These are phyloP conservation scores for Ochetophila trinervis DNA, from an alignment of 306 rosid genomes.

Conservation along the genomic window DNA sequence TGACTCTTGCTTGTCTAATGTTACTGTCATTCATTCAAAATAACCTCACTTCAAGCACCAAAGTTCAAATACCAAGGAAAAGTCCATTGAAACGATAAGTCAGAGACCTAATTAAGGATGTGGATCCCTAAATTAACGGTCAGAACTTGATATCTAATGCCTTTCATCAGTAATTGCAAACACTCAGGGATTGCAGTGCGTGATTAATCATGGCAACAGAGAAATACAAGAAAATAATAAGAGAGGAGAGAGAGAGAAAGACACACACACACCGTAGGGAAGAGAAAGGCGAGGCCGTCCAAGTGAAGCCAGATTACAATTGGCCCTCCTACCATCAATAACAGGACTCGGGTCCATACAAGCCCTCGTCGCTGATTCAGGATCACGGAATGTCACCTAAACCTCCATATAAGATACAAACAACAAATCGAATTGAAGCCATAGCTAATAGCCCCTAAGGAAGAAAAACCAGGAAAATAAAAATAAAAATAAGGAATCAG, in stretches of 20 bases:
- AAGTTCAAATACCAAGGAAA: too few species aligned
- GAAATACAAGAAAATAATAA: background rate
- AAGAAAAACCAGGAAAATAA: background rate
- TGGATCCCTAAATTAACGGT: background rate
- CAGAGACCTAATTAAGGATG: too few species aligned
- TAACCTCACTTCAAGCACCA: too few species aligned
- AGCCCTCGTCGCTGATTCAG: conserved; percentile 64
- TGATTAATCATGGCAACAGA: background rate
- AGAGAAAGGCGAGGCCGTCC: conserved; percentile 24
- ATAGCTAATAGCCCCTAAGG: too few species aligned
- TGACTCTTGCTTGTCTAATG: too few species aligned
- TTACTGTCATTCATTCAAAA: too few species aligned
- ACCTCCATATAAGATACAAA: background rate
- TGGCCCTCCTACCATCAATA: conserved; percentile 78
- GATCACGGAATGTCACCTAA: conserved; percentile 73
- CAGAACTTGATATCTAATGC: too few species aligned
- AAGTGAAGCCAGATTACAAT: conserved; percentile 39
- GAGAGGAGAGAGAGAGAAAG: background rate
- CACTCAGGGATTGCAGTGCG: too few species aligned
- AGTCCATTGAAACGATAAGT: too few species aligned
- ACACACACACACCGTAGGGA: conserved; percentile 11
- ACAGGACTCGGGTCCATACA: conserved; percentile 59
- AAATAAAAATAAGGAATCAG: background rate
- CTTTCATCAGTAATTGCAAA: too few species aligned
- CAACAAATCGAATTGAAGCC: background rate